Percentiles rank a stretch among this genome's conserved stretches.
Evolutionary conservation across 2,329 filamentous ascomycete genomes (phyloP).

Genomic region (Dothistroma pini): DNA sequence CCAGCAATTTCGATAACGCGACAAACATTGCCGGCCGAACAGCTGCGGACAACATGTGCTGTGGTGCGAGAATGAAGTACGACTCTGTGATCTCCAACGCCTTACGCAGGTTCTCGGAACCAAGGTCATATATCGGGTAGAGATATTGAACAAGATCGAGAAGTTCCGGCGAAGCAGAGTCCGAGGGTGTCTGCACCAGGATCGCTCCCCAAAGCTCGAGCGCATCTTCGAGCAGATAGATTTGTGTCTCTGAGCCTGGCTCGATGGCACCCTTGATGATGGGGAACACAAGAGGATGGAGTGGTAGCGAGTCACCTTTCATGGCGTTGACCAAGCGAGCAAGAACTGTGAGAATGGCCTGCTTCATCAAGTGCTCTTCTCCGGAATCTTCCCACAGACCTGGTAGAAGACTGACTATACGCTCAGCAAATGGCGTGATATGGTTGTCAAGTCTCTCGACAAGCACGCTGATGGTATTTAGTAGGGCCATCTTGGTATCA

Average conservation of each 20-base stretch:
- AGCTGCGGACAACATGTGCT: constrained; percentile 42
- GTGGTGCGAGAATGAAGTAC: constrained; percentile 47
- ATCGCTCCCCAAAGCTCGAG: constrained; percentile 84
- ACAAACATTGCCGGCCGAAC: constrained; percentile 41
- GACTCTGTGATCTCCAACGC: constrained; percentile 49
- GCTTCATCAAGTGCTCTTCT: constrained; percentile 89
- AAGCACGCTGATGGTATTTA: constrained; percentile 79
- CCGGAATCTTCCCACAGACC: constrained; percentile 80
- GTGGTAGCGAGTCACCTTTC: constrained; percentile 70
- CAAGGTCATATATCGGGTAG: constrained; percentile 47
- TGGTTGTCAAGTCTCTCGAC: constrained; percentile 77
- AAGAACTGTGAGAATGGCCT: constrained; percentile 83
- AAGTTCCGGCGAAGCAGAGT: constrained; percentile 40
- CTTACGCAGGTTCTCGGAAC: constrained; percentile 47
- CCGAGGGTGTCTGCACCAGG: constrained; percentile 55
- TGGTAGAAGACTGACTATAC: constrained; percentile 76
- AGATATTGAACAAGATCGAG: constrained; percentile 44
- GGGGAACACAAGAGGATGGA: constrained; percentile 76
- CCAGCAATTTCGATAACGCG: constrained; percentile 43
- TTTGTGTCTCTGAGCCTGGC: constrained; percentile 65
- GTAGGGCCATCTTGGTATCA: constrained; percentile 84
- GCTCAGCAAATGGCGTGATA: constrained; percentile 66
- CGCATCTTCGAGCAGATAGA: constrained; percentile 87
- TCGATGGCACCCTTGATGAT: constrained; percentile 77
- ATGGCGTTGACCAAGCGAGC: constrained; percentile 82